A percentile compares a stretch with the other conserved stretches of the same genome.
Evolutionary conservation across 768 basidiomycete genomes (phyloP).

Genomic region (Lactarius trivialis): DNA sequence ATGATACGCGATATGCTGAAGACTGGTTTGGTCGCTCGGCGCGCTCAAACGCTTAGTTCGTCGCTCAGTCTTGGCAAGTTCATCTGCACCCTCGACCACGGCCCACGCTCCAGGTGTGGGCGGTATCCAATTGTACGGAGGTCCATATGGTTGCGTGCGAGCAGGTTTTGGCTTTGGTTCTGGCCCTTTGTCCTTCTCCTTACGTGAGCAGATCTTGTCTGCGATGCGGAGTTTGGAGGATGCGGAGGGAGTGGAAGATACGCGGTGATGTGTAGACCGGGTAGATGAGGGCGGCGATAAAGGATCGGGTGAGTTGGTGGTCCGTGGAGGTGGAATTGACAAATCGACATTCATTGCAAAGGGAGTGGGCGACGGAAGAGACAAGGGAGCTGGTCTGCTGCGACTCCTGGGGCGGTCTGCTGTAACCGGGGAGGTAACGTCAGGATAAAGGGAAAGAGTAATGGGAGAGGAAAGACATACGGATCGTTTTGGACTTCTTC

Average conservation of each 20-base stretch:
- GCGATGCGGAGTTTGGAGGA: constrained; percentile 9
- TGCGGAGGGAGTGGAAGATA: neutral
- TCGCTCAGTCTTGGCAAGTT: neutral
- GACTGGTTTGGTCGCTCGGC: neutral
- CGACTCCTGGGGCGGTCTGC: neutral
- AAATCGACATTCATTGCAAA: neutral
- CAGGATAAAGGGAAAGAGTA: neutral
- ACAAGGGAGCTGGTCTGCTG: neutral
- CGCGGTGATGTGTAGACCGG: constrained; percentile 2
- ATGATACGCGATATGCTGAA: neutral
- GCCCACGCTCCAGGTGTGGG: constrained; percentile 21
- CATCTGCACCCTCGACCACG: constrained; percentile 1
- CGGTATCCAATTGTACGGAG: constrained; percentile 21
- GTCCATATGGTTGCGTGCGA: constrained; percentile 23
- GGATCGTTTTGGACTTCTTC: constrained; percentile 14
- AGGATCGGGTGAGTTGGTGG: constrained; percentile 5
- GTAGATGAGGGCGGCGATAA: neutral
- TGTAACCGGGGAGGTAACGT: neutral
- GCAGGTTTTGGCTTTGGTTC: constrained; percentile 13
- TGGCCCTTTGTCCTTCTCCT: constrained; percentile 1
- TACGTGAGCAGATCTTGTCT: constrained; percentile 12
- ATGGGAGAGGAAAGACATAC: neutral
- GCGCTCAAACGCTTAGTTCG: constrained; percentile 10
- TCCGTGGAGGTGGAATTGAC: neutral
- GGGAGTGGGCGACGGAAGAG: neutral